Evolutionary conservation across 2,329 filamentous ascomycete species (phyloP).

Genomic region (Ophiosphaerella herpotricha): DNA sequence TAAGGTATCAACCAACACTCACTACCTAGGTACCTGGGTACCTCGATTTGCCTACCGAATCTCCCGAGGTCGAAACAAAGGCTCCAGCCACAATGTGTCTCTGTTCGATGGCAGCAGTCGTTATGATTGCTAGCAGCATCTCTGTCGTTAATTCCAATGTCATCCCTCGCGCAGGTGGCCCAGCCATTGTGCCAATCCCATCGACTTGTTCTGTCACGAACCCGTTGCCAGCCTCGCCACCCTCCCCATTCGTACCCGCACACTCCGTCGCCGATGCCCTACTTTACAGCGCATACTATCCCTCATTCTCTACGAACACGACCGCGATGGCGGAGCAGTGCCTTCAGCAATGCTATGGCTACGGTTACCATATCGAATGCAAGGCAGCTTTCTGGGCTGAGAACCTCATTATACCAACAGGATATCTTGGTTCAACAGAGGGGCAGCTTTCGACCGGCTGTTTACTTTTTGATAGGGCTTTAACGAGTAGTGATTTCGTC

Average conservation of each 20-base stretch:
- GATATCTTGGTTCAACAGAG: conserved; percentile 37
- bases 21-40: no score
- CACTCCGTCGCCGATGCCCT: conserved; percentile 20
- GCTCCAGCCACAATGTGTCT: neutral
- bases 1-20: no score
- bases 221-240: conserved; percentile 27
- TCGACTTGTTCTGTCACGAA: conserved; percentile 42
- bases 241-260: conserved; percentile 31
- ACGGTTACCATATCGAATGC: conserved; percentile 42
- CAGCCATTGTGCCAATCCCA: conserved; percentile 39
- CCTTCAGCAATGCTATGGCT: conserved; percentile 49
- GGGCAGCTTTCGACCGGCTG: conserved; percentile 42
- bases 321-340: conserved; percentile 40
- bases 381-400: conserved; percentile 45
- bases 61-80: conserved; percentile 1
- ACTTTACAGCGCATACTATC: conserved; percentile 42
- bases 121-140: conserved; percentile 5
- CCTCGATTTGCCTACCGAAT: neutral
- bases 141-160: neutral
- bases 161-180: conserved; percentile 37
- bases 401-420: conserved; percentile 42
- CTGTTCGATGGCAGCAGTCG: conserved; percentile 1
- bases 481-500: conserved; percentile 37
- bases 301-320: conserved; percentile 30
- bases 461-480: conserved; percentile 38